phyloP scores from a whole-genome alignment of 352 stramenopile species.

The Phytophthora chlamydospora region DNA sequence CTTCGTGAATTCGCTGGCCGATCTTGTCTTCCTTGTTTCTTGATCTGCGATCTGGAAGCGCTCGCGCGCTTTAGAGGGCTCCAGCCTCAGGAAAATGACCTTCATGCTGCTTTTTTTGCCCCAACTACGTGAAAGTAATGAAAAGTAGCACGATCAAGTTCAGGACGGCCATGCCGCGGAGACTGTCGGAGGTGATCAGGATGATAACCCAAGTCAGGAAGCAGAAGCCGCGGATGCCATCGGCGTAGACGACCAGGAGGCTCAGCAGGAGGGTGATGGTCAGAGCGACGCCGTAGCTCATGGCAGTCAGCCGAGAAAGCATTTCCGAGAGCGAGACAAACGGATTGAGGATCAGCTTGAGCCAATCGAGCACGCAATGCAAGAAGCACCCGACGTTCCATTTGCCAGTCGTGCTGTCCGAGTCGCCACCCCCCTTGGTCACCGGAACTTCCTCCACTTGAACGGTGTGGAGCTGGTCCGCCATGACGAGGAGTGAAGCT shows the following conservation, averaged over 20 bases:
- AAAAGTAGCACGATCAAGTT: too few relatives aligned
- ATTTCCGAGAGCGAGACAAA: constrained; percentile 55
- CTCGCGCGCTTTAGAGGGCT: constrained; percentile 33
- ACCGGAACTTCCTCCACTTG: constrained; percentile 18
- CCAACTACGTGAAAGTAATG: too few relatives aligned
- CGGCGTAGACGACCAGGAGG: constrained; percentile 6
- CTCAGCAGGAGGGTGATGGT: constrained; percentile 25
- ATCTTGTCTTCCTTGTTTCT: too few relatives aligned
- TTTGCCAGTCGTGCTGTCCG: constrained; percentile 20
- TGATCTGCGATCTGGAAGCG: constrained; percentile 43
- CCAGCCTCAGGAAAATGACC: constrained; percentile 15
- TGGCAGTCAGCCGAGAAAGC: constrained; percentile 41
- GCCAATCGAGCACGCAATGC: constrained; percentile 45
- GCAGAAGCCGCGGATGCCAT: constrained; percentile 12
- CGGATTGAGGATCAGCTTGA: constrained; percentile 46
- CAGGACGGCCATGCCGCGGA: too few relatives aligned
- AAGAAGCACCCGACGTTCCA: constrained; percentile 44
- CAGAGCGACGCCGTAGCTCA: constrained; percentile 29
- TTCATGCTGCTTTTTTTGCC: neutral
- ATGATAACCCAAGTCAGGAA: neutral
- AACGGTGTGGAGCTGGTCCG: constrained; percentile 8
- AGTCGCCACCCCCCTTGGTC: neutral
- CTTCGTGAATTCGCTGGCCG: too few relatives aligned
- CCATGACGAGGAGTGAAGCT: neutral
- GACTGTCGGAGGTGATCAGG: too few relatives aligned